Base-by-base conservation (phyloP, 2,329 filamentous ascomycete species). In the Sporothrix pallida region DNA sequence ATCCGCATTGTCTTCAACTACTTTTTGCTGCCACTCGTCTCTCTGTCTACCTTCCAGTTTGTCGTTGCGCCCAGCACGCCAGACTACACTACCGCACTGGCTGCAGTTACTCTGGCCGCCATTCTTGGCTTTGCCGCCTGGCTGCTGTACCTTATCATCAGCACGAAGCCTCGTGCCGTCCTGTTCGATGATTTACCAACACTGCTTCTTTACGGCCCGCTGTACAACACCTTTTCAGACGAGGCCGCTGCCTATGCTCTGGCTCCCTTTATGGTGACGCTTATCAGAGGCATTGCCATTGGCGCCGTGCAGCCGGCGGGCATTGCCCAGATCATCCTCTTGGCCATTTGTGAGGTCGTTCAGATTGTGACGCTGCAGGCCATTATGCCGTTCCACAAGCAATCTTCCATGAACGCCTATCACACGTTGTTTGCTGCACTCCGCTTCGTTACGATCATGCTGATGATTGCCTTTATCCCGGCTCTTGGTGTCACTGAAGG, bases 201-300 rank as follows among this genome's bases (percentile, higher is more conserved):
- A 0, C 90, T 98, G 9, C 86, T 99, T 2, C 87, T 94, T 0
- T 98, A 97, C 78, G 96, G 96, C 0, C 94, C 96, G 5, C 85
- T 99, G 8, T 99, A 99, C 83, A 99, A 99, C 83, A 99, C 96
- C 0, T 98, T 97, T 81, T 96, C 93, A 31, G 96, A 99, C 81
- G 93, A 95, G 80, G 94, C 94, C 0, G 93, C 95, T 8, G 91
- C 93, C 0, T 99, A 97, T 81, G 94, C 95, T 7, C 87, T 97
- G 58, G 90, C 98, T 23, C 95, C 95, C 0, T 90, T 97, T 17
- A 84, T 97, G 48, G 86, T 98, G 74, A 97, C 92, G 4, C 90
- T 97, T 79, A 84, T 97, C 74, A 91, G 95, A 48, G 95, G 94
- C 73, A 90, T 98, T 76, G 93, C 94, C 23, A 93, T 99, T 77